These are phyloP conservation scores for Coemansia guatemalensis DNA, from an alignment of 192 early-diverging fungal genomes.

Conservation along the genomic window DNA sequence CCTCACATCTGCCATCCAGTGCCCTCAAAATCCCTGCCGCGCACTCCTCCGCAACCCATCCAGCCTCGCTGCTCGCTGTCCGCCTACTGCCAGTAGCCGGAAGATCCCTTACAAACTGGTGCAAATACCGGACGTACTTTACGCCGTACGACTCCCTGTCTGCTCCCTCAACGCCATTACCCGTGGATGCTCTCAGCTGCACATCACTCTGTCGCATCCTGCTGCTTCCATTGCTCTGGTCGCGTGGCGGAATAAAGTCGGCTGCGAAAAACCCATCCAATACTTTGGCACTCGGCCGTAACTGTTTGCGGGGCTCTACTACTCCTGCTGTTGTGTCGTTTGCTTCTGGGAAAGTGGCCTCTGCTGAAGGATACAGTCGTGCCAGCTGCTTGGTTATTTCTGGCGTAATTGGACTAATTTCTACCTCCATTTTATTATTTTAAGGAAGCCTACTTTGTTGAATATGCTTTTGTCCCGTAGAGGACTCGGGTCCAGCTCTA, in stretches of 20 bases:
- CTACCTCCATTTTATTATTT: conserved; percentile 35
- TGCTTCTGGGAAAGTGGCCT: not conserved
- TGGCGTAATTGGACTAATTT: conserved; percentile 43
- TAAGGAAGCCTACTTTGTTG: no score
- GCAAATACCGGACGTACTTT: conserved; percentile 37
- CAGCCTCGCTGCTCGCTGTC: not conserved
- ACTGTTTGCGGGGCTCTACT: not conserved
- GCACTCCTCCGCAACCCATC: conserved; percentile 5
- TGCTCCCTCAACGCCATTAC: not conserved
- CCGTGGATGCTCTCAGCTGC: conserved; percentile 1
- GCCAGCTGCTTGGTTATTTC: conserved; percentile 41
- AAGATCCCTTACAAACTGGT: conserved; percentile 18
- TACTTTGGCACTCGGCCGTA: not conserved
- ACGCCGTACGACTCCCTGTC: conserved; percentile 41
- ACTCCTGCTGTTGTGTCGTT: not conserved
- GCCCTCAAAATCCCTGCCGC: not conserved
- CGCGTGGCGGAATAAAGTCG: conserved; percentile 41
- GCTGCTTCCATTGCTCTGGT: conserved; percentile 1
- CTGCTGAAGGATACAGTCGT: conserved; percentile 26
- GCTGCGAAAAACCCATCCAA: conserved; percentile 49
- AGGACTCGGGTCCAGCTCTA: no score
- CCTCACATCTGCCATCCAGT: not conserved
- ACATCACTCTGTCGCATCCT: not conserved
- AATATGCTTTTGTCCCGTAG: no score
- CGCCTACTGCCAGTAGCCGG: not conserved